phyloP scores from a whole-genome alignment of 768 basidiomycete genomes.

The Mycena alexandri region DNA sequence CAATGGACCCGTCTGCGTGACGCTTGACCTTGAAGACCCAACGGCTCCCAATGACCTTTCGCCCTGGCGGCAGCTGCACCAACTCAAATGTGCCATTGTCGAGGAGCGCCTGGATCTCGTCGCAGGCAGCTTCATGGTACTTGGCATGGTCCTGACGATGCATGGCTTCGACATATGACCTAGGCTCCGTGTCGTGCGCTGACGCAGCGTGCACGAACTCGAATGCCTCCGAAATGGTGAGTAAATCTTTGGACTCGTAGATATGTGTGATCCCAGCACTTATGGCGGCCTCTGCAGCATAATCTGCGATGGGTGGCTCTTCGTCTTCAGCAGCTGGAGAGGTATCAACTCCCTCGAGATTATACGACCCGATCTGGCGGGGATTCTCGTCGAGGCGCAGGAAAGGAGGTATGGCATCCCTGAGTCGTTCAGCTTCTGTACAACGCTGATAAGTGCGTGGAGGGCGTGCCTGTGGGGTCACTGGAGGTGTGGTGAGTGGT shows the following conservation, averaged over 20 bases:
- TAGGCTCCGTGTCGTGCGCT: slow-evolving; percentile 33
- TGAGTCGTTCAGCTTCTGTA: too few relatives aligned
- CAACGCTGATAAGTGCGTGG: slow-evolving; percentile 13
- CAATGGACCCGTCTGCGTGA: too few relatives aligned
- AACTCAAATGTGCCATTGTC: slow-evolving; percentile 51
- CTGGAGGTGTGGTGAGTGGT: background rate
- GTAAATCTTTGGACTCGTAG: background rate
- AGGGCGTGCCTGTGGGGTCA: background rate
- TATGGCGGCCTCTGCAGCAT: slow-evolving; percentile 14
- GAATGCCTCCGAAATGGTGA: slow-evolving; percentile 14
- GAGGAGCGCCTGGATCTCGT: slow-evolving; percentile 44
- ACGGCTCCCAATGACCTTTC: slow-evolving; percentile 36
- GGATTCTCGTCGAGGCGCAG: slow-evolving; percentile 17
- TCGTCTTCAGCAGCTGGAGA: background rate
- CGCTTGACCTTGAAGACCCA: slow-evolving; percentile 42
- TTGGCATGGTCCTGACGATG: slow-evolving; percentile 18
- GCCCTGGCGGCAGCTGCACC: slow-evolving; percentile 46
- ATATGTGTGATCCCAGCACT: too few relatives aligned
- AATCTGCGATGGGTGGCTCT: background rate
- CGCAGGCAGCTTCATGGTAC: slow-evolving; percentile 45
- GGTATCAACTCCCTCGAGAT: background rate
- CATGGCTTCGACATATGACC: slow-evolving; percentile 40
- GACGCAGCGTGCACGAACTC: slow-evolving; percentile 6
- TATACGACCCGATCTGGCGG: background rate
- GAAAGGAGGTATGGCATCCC: slow-evolving; percentile 32